phyloP scores from a whole-genome alignment of 176 grass and related monocot species.

The Neostapfia colusana region DNA sequence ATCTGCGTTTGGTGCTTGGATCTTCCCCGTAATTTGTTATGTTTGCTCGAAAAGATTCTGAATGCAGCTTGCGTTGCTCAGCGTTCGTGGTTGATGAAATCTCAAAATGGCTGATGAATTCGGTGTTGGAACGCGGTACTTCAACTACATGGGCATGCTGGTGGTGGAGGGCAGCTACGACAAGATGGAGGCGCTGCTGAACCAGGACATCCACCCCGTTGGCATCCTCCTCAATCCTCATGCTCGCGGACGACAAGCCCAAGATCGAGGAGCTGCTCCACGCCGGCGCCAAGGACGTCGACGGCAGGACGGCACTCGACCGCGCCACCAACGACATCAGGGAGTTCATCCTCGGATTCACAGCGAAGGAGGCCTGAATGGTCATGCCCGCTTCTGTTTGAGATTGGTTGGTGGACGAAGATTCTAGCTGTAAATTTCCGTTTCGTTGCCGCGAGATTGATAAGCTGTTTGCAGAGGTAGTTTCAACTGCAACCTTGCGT shows the following conservation, averaged over 20 bases:
- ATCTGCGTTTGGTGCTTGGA: background rate
- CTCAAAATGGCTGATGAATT: background rate
- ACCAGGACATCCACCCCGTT: constrained; percentile 84
- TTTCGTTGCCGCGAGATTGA: constrained; percentile 18
- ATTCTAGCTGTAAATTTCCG: constrained; percentile 10
- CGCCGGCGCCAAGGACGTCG: constrained; percentile 82
- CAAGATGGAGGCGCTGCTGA: constrained; percentile 95
- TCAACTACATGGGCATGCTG: constrained; percentile 99
- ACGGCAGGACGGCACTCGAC: constrained; percentile 81
- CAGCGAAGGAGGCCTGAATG: constrained; percentile 44
- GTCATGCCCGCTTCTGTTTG: background rate
- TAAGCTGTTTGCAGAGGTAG: constrained; percentile 19
- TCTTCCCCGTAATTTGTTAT: background rate
- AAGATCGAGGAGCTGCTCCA: constrained; percentile 94
- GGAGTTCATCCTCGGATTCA: constrained; percentile 67
- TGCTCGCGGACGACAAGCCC: constrained; percentile 80
- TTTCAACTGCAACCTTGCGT: background rate
- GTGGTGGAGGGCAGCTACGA: constrained; percentile 96
- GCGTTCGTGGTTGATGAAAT: background rate
- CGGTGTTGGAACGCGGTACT: constrained; percentile 51
- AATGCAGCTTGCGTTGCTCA: background rate
- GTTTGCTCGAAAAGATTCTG: background rate
- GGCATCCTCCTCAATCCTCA: constrained; percentile 90
- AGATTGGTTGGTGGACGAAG: background rate
- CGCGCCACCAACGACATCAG: constrained; percentile 63